phyloP scores from a whole-genome alignment of 495 filamentous ascomycete species.

The Penicillium flavigenum region DNA sequence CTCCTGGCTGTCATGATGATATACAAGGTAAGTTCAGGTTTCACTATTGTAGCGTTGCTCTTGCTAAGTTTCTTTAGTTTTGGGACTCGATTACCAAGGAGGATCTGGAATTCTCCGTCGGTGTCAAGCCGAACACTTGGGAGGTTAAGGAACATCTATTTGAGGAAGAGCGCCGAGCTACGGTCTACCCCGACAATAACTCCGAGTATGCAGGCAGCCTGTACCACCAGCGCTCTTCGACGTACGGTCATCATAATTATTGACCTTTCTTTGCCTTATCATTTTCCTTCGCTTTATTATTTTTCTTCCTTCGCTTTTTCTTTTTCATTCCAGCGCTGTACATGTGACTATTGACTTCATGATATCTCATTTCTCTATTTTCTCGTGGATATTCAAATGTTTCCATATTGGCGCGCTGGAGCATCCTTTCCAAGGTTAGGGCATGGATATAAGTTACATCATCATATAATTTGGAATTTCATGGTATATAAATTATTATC shows the following conservation, averaged over 20 bases:
- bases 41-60: conserved; percentile 4
- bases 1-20: conserved; percentile 98
- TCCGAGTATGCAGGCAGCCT: conserved; percentile 62
- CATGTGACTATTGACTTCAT: conserved; percentile 24
- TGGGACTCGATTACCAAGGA: conserved; percentile 99
- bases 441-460: conserved; percentile 1
- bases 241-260: conserved; percentile 37
- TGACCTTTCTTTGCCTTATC: conserved; percentile 9
- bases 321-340: conserved; percentile 15
- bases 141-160: conserved; percentile 92
- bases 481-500: neutral
- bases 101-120: conserved; percentile 97
- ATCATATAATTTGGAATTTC: conserved; percentile 2
- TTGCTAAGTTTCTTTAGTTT: conserved; percentile 57
- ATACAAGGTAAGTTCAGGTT: conserved; percentile 75
- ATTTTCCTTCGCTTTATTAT: neutral
- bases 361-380: conserved; percentile 12
- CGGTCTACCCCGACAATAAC: conserved; percentile 67
- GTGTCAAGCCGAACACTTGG: conserved; percentile 93
- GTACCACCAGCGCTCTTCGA: conserved; percentile 52
- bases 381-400: conserved; percentile 12
- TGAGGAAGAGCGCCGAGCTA: conserved; percentile 82
- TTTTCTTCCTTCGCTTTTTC: neutral
- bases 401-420: neutral
- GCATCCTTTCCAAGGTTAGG: neutral